Evolutionary conservation across 2,329 filamentous ascomycete genomes (phyloP).

Genomic region (Microsporum canis): DNA sequence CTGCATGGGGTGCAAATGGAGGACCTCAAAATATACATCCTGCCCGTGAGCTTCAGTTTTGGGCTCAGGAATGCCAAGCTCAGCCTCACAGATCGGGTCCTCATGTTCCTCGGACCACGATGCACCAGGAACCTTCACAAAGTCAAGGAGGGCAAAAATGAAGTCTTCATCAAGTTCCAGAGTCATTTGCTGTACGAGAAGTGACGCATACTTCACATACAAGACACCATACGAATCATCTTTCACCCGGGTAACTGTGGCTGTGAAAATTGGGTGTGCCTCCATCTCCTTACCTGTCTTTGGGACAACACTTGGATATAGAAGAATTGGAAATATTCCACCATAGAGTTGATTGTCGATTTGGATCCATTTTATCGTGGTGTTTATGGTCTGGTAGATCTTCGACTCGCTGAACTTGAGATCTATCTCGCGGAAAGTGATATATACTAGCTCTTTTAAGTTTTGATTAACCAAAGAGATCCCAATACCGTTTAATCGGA

Average conservation of each 20-base stretch:
- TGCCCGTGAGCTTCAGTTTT: slow-evolving; percentile 72
- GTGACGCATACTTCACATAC: slow-evolving; percentile 95
- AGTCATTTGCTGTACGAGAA: slow-evolving; percentile 95
- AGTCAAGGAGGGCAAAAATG: slow-evolving; percentile 90
- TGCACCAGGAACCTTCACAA: slow-evolving; percentile 81
- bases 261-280: slow-evolving; percentile 85
- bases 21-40: slow-evolving; percentile 94
- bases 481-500: slow-evolving; percentile 80
- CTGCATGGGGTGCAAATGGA: slow-evolving; percentile 97
- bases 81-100: slow-evolving; percentile 78
- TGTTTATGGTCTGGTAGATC: slow-evolving; percentile 79
- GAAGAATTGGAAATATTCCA: slow-evolving; percentile 90
- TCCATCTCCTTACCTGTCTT: slow-evolving; percentile 96
- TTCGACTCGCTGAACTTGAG: slow-evolving; percentile 88
- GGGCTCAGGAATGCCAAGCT: slow-evolving; percentile 83
- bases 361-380: slow-evolving; percentile 96
- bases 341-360: slow-evolving; percentile 98
- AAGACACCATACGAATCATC: slow-evolving; percentile 96
- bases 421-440: slow-evolving; percentile 84
- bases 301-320: slow-evolving; percentile 94
- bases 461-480: slow-evolving; percentile 90
- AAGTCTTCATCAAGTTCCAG: slow-evolving; percentile 97
- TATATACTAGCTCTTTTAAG: slow-evolving; percentile 79
- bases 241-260: slow-evolving; percentile 86
- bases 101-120: slow-evolving; percentile 76